phyloP scores from a whole-genome alignment of 495 filamentous ascomycete species.

The Cairneyella variabilis region DNA sequence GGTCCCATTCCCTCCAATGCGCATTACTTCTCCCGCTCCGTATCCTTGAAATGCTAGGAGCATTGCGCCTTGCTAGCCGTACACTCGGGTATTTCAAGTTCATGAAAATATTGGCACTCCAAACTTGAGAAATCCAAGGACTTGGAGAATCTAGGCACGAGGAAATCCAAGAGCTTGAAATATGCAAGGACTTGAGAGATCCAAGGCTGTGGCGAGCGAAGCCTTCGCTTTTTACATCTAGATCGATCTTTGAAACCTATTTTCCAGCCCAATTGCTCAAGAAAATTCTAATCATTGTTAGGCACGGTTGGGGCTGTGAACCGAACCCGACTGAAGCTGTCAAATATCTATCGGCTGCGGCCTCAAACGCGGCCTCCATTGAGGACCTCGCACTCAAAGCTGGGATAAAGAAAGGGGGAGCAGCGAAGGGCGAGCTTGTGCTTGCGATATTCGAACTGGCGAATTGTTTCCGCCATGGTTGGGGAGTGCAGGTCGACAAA shows the following conservation, averaged over 20 bases:
- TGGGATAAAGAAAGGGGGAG: slow-evolving; percentile 87
- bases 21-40: background rate
- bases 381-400: slow-evolving; percentile 79
- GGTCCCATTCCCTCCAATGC: background rate
- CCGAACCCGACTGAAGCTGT: slow-evolving; percentile 70
- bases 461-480: slow-evolving; percentile 94
- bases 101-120: no score
- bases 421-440: slow-evolving; percentile 95
- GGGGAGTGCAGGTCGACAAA: slow-evolving; percentile 87
- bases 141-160: no score
- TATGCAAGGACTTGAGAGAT: no score
- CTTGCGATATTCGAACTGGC: slow-evolving; percentile 94
- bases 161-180: no score
- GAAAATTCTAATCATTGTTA: no score
- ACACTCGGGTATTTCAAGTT: no score
- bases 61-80: no score
- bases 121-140: no score
- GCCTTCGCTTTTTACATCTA: no score
- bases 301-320: slow-evolving; percentile 90
- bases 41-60: no score
- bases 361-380: slow-evolving; percentile 83
- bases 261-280: background rate
- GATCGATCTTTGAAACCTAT: background rate
- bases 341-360: slow-evolving; percentile 79
- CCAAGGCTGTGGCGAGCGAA: no score